A percentile compares a stretch with the other conserved stretches of the same genome.
Conservation (phyloP, 139 green algal species). For the Tetratostichococcus sp. region DNA sequence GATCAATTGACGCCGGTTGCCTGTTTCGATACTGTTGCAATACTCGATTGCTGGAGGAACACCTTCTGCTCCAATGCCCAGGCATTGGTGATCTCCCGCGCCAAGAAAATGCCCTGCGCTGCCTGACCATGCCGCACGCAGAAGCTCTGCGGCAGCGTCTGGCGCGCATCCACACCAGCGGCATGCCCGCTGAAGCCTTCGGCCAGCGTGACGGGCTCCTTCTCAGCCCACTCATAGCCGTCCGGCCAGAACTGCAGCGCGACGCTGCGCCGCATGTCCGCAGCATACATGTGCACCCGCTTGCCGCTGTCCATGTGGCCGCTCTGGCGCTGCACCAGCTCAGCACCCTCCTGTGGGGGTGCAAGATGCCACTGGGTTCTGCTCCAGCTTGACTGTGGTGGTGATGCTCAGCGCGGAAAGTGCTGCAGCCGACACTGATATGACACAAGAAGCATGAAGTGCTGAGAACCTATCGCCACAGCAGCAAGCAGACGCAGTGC, state of each 20-base stretch:
- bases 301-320: conserved; percentile 36
- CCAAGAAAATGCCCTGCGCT: conserved; percentile 50
- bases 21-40: no score
- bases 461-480: no score
- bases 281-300: conserved; percentile 37
- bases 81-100: conserved; percentile 38
- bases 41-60: no score
- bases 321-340: conserved; percentile 41
- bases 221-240: conserved; percentile 64
- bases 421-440: no score
- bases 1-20: no score
- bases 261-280: conserved; percentile 53
- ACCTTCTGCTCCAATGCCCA: conserved; percentile 31
- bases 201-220: conserved; percentile 47
- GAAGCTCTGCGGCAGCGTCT: conserved; percentile 61
- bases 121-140: conserved; percentile 20
- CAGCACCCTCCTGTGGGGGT: conserved; percentile 9
- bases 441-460: no score
- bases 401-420: no score
- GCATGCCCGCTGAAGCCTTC: conserved; percentile 2
- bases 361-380: no score
- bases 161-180: conserved; percentile 11
- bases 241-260: conserved; percentile 67
- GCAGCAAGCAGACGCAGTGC: no score
- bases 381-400: no score